Percentiles rank a stretch among this genome's conserved stretches.
phyloP scores from a whole-genome alignment of 169 alveolate genomes.

The Toxoplasma gondii region DNA sequence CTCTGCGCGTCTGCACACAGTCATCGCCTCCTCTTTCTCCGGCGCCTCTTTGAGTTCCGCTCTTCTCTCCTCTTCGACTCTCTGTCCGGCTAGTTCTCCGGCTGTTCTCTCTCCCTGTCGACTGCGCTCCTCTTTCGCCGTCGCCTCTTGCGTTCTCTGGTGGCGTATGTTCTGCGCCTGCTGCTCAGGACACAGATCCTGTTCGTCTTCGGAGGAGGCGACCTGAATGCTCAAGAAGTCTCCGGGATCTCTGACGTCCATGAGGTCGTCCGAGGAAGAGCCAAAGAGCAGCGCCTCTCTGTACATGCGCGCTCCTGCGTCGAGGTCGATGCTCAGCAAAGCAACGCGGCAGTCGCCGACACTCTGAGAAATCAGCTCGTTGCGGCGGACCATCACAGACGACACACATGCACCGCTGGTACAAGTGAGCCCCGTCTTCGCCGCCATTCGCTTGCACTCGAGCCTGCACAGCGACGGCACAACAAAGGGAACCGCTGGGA shows the following conservation, averaged over 20 bases:
- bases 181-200: background rate
- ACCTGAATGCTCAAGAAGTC: background rate
- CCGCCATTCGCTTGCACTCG: background rate
- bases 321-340: conserved; percentile 23
- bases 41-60: too few species aligned
- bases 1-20: too few species aligned
- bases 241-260: background rate
- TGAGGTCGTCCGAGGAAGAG: background rate
- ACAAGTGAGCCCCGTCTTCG: background rate
- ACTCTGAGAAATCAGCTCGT: background rate
- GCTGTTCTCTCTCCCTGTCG: background rate
- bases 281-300: background rate
- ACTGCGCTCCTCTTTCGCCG: too few species aligned
- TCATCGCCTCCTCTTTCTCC: too few species aligned
- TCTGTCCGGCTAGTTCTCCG: background rate
- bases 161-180: too few species aligned
- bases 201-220: background rate
- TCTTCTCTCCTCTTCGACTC: too few species aligned
- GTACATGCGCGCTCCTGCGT: background rate
- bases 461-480: background rate
- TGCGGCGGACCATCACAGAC: background rate
- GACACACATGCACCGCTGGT: conserved; percentile 38
- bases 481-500: background rate
- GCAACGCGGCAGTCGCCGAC: conserved; percentile 38
- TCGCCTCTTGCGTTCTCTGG: too few species aligned